Evolutionary conservation across 2,329 filamentous ascomycete genomes (phyloP), one percentile per base, ranked within the genome.

Genomic region (Leptodontidium sp.): DNA sequence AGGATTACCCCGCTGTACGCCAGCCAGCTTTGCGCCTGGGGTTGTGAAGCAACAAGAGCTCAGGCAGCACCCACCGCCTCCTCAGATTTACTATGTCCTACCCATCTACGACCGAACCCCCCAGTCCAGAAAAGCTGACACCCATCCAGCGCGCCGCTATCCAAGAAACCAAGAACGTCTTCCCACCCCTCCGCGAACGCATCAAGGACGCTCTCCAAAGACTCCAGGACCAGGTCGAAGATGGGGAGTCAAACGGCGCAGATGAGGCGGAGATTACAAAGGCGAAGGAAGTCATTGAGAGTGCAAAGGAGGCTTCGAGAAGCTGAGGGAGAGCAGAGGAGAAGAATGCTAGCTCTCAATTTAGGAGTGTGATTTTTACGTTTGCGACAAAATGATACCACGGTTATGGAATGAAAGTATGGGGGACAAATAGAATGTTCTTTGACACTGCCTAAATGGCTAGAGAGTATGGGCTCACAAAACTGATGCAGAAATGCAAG

Each of bases 81-180:
- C 17, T 50, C 11, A 21, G 14, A 26, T 15, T 11, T 9, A 24
- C 2, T 24, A 24, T 21, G 1, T 45, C 9, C 11, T 17, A 35
- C 8, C n/a, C 14, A 0, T 26, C 57, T 2, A 26, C 24, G 1
- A 59, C 4, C 35, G 15, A 7, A 17, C 2, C 1, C 4, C 4
- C 21, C 8, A 5, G 12, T 59, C 9, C 12, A 26, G 11, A 11
- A 17, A 52, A 29, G 63, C 65, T 75, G 47, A 71, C 24, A 43
- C 14, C 40, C 21, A 8, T 32, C 53, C 50, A 79, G 77, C 73
- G 75, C 5, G 69, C 73, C 2, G 94, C 92, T 26, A 83, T 94
- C n/a, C 89, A 94, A 73, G 93, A 99, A 82, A 98, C 96, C 9
- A 91, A 91, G 78, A 91, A 90, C 66, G 88, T 98, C 35, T 91